phyloP scores from a whole-genome alignment of 305 asterid genomes.

The Rubia peregrina region DNA sequence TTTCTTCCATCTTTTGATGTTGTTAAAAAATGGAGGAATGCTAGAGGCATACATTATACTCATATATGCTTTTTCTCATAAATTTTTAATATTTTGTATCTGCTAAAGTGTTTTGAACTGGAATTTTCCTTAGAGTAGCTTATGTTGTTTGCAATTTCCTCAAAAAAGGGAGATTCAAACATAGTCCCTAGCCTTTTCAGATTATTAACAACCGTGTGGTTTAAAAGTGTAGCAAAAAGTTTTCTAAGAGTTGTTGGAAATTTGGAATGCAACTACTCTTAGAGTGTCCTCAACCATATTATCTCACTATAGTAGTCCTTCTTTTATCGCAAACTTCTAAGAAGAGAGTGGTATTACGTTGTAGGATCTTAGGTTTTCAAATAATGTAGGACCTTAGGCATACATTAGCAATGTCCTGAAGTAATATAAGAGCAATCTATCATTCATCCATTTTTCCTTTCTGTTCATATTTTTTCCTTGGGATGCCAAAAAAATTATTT shows the following conservation, averaged over 20 bases:
- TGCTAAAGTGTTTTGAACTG: background rate
- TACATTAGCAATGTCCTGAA: background rate
- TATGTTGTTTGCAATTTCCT: background rate
- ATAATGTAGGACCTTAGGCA: background rate
- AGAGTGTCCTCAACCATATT: background rate
- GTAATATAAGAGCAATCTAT: background rate
- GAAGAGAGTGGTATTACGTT: background rate
- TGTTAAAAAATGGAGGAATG: background rate
- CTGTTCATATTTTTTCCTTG: background rate
- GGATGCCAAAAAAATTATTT: background rate
- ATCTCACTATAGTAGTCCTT: background rate
- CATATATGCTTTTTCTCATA: background rate
- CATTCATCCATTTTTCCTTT: background rate
- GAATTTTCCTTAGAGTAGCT: background rate
- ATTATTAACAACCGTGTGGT: background rate
- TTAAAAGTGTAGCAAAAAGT: background rate
- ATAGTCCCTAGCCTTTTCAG: background rate
- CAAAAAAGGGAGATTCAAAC: background rate
- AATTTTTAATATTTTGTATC: background rate
- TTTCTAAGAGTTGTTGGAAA: background rate
- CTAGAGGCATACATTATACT: background rate
- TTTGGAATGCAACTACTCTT: background rate
- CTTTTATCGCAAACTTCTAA: background rate
- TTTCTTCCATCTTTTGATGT: background rate
- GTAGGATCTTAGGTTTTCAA: background rate